Evolutionary conservation across 192 early-diverging fungal species (phyloP), one percentile per base, ranked within the genome.

Genomic region (Entomortierella parvispora): DNA sequence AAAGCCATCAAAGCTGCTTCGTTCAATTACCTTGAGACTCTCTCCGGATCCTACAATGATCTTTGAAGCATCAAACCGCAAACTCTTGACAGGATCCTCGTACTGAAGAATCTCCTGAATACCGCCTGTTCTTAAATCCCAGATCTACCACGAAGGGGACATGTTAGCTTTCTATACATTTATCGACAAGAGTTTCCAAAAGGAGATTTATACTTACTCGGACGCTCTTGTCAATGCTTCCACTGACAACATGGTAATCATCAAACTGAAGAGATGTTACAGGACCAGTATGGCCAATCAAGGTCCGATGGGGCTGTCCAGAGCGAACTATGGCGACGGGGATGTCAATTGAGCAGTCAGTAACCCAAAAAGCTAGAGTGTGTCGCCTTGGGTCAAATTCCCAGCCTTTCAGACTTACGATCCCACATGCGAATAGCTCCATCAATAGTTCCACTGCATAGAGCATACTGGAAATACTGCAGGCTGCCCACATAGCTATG

Each of bases 391-490:
- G n/a, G n/a, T n/a, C n/a, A n/a, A n/a, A n/a, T n/a, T n/a, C n/a
- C n/a, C n/a, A n/a, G n/a, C n/a, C n/a, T n/a, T n/a, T n/a, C n/a
- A n/a, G 29, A 71, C 69, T 79, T 84, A 86, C 85, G 80, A 70
- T 94, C 92, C 91, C 92, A 94, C 84, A 94, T 87, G 54, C 92
- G 80, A 44, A 94, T 78, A 11, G 70, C 85, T 10, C 92, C 92
- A 80, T 94, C 92, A 14, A 83, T 79, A 4, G 91, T 91, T 8
- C 92, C 92, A 31, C 89, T 92, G 11, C 89, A 90, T 49, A 94
- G 69, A 12, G 90, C 91, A 79, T 81, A 90, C 49, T 89, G 83
- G 79, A 86, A 91, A 59, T 91, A 92, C 76, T 94, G 92, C 22
- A 94, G 65, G 0, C 87, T 90, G 0, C 91, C 91, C 22, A 92